Base-by-base conservation (phyloP, 805 yeast genomes). In the Teunomyces stri region DNA sequence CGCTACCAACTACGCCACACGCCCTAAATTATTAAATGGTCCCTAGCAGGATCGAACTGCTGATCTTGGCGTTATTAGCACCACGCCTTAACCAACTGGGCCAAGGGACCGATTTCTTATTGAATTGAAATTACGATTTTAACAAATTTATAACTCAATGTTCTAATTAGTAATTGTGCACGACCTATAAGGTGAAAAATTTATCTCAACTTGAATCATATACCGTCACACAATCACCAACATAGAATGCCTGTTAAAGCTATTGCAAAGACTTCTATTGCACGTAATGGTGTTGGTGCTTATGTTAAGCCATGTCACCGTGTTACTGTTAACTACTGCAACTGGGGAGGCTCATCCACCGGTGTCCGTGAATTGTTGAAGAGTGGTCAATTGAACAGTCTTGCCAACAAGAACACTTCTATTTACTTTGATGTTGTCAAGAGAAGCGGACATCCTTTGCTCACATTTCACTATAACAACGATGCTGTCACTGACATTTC, bases 311-410 rank as follows among this genome's bases (percentile, higher is more conserved):
- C 91, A 34, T 90, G 98, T 71, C 81, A 79, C 57, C 81, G 79
- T 60, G 77, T 94, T 44, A 77, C 85, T 1, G 65, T 94, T 40
- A 85, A 87, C 51, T 94, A 84, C 70, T 90, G 97, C 72, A 90
- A 94, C 75, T 86, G 95, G 85, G 98, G 97, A 37, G 98, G 97
- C 18, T 86, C 96, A 2, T 91, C 98, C 1, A 75, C 76, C 44
- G 97, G 97, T 3, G 79, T 90, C 70, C 75, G 90, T 61, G 83
- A 85, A 46, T 81, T 86, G 50, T 69, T 94, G 46, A 57, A 57
- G 36, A 71, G 76, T 37, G 75, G 75, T 64, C 44, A 75, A 79
- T 57, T 74, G 80, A 69, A 78, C 44, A 52, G 69, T 6, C 68
- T 88, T 48, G 94, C 97, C 3, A 53, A 63, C 16, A 57, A 70